phyloP scores from a whole-genome alignment of 176 grass and related monocot genomes.

The Aegilops longissima region DNA sequence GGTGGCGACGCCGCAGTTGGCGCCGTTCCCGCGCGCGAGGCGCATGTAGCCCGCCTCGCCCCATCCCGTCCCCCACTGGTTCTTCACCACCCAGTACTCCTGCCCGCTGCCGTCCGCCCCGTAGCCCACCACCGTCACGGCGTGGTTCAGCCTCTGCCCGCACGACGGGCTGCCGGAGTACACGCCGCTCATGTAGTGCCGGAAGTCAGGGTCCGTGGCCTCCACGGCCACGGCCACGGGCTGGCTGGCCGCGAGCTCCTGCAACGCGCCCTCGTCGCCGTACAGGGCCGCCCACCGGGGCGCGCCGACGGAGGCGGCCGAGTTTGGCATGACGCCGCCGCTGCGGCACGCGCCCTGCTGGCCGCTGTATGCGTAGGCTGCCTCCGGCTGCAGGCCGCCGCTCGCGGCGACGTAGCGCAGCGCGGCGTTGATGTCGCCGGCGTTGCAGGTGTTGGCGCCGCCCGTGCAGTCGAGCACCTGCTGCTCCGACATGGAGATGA shows the following conservation, averaged over 20 bases:
- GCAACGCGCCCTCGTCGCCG: no score
- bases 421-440: slow-evolving; percentile 24
- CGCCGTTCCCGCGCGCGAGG: slow-evolving; percentile 36
- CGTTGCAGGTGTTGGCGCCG: slow-evolving; percentile 27
- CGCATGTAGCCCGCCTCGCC: slow-evolving; percentile 59
- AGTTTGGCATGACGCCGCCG: no score
- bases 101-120: slow-evolving; percentile 5
- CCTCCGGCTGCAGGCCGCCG: slow-evolving; percentile 10
- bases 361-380: no score
- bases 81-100: slow-evolving; percentile 67
- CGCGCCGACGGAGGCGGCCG: no score
- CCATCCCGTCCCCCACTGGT: slow-evolving; percentile 60
- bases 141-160: slow-evolving; percentile 41
- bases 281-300: no score
- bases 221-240: no score
- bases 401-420: slow-evolving; percentile 30
- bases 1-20: slow-evolving; percentile 53
- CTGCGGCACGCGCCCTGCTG: no score
- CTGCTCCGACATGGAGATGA: slow-evolving; percentile 49
- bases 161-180: no score
- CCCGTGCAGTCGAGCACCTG: slow-evolving; percentile 37
- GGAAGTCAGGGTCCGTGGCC: no score
- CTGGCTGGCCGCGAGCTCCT: no score
- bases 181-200: no score
- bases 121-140: slow-evolving; percentile 49